Percentiles rank a stretch among this genome's conserved stretches.
Conservation (phyloP, 2,329 filamentous ascomycete genomes). For the Alternaria triticina region DNA sequence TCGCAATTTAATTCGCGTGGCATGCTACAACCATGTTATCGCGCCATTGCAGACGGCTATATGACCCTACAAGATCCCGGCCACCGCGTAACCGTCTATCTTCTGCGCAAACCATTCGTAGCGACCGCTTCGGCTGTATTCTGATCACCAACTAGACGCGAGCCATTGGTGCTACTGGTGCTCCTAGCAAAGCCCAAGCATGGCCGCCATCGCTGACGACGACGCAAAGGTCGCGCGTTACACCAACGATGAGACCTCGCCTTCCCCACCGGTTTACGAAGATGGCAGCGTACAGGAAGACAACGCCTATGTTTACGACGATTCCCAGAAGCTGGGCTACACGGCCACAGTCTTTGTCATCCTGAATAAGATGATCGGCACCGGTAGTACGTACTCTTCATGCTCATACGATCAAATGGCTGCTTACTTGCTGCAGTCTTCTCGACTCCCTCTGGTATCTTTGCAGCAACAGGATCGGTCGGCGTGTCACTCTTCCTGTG, state of each 20-base stretch:
- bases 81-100: constrained; percentile 16
- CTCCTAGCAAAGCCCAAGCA: constrained; percentile 5
- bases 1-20: constrained; percentile 11
- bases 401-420: neutral
- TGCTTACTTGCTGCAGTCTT: constrained; percentile 50
- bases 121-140: neutral
- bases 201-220: constrained; percentile 32
- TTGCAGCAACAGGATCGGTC: constrained; percentile 61
- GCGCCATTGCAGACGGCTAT: constrained; percentile 23
- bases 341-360: constrained; percentile 45
- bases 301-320: constrained; percentile 40
- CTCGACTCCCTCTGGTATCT: constrained; percentile 64
- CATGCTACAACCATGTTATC: constrained; percentile 12
- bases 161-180: neutral
- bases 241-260: constrained; percentile 16
- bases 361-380: constrained; percentile 42
- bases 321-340: constrained; percentile 42
- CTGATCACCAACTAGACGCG: neutral
- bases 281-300: constrained; percentile 40
- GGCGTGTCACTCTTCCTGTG: constrained; percentile 62
- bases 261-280: constrained; percentile 23
- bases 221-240: constrained; percentile 25
- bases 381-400: constrained; percentile 28
- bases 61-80: constrained; percentile 17
- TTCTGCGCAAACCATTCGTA: constrained; percentile 2